phyloP scores from a whole-genome alignment of 345 rosid species.

The Carallia pectinifolia region DNA sequence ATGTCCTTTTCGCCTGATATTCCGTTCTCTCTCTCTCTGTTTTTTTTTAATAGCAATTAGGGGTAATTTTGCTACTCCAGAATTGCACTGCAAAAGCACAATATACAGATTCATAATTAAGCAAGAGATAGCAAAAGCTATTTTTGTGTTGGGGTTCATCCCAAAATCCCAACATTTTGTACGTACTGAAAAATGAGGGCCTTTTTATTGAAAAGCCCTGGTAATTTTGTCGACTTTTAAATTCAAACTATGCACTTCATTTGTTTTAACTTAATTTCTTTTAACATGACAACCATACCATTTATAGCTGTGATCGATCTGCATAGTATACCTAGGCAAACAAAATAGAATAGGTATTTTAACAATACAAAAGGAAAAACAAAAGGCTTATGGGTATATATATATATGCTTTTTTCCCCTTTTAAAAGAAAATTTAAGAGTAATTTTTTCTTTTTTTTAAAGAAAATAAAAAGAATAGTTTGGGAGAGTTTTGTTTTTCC shows the following conservation, averaged over 20 bases:
- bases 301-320: neutral
- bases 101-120: neutral
- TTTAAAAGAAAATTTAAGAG: no score
- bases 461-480: no score
- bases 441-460: no score
- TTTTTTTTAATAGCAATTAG: neutral
- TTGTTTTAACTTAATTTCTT: neutral
- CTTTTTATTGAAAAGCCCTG: no score
- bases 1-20: neutral
- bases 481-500: no score
- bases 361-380: no score
- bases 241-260: neutral
- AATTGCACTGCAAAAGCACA: constrained; percentile 9
- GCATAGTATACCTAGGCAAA: no score
- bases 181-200: neutral
- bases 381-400: no score
- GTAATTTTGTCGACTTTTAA: no score
- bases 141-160: no score
- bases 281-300: constrained; percentile 25
- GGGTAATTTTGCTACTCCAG: constrained; percentile 17
- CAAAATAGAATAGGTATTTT: no score
- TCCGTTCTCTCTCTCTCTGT: neutral
- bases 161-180: neutral
- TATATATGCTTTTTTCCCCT: no score
- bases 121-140: neutral